Percentiles rank a stretch among this genome's conserved stretches.
These are phyloP conservation scores for Viridothelium virens DNA, from an alignment of 495 filamentous ascomycete genomes.

Conservation along the genomic window DNA sequence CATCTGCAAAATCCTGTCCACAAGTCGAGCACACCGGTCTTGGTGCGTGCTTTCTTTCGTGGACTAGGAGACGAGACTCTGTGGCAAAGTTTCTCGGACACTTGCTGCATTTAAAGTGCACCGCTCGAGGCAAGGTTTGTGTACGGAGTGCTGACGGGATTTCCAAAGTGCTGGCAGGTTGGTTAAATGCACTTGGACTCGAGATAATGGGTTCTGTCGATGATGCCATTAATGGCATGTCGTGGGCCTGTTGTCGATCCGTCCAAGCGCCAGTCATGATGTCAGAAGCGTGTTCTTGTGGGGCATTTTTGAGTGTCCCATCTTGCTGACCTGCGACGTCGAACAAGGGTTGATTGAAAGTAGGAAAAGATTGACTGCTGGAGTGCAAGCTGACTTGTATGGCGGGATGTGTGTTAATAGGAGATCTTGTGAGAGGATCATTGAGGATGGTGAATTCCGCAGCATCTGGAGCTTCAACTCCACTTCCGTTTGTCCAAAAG, in stretches of 20 bases:
- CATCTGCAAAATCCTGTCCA: background rate
- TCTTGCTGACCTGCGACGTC: background rate
- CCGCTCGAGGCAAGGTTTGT: background rate
- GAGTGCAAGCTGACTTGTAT: background rate
- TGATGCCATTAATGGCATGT: background rate
- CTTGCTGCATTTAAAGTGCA: background rate
- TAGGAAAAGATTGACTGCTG: background rate
- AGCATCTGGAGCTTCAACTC: background rate
- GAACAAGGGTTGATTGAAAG: background rate
- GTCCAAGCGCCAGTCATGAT: background rate
- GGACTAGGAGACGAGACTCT: background rate
- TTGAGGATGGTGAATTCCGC: background rate
- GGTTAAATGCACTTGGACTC: background rate
- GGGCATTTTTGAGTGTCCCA: background rate
- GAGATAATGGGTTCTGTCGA: background rate
- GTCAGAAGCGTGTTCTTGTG: background rate
- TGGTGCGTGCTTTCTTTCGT: background rate
- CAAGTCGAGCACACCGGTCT: background rate
- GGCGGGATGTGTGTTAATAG: background rate
- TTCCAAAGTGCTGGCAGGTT: background rate
- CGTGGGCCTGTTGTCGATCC: background rate
- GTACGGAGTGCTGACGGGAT: background rate
- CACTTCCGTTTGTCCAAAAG: background rate
- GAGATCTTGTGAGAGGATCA: background rate
- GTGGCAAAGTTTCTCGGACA: background rate